phyloP scores from a whole-genome alignment of 176 grass and related monocot genomes.

The Bolboschoenus planiculmis region DNA sequence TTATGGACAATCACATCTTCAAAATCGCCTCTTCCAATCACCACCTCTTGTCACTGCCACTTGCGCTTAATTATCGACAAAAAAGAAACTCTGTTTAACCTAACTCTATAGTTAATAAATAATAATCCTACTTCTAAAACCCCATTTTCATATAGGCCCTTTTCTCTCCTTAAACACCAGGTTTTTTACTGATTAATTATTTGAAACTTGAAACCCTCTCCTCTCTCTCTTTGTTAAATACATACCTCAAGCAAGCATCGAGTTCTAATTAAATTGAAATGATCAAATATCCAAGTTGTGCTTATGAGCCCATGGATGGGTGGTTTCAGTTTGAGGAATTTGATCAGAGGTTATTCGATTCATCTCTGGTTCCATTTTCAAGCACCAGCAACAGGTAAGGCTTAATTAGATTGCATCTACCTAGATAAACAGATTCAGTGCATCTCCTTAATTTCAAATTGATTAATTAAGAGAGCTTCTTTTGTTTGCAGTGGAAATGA shows the following conservation, averaged over 20 bases:
- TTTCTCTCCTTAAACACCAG: neutral
- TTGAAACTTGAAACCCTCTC: neutral
- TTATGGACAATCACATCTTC: neutral
- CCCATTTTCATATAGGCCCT: neutral
- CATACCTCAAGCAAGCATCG: neutral
- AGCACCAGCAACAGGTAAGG: slow-evolving; percentile 7
- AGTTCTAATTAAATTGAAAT: neutral
- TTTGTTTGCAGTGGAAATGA: slow-evolving; percentile 14
- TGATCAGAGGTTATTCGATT: slow-evolving; percentile 10
- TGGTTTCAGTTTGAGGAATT: slow-evolving; percentile 21
- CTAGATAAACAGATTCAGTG: neutral
- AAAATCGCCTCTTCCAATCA: slow-evolving; percentile 8
- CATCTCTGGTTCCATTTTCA: neutral
- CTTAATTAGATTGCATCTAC: neutral
- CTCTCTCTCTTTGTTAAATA: neutral
- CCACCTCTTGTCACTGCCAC: neutral
- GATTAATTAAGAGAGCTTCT: neutral
- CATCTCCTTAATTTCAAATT: neutral
- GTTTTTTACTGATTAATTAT: neutral
- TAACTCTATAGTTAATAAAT: neutral
- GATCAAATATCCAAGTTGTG: slow-evolving; percentile 1
- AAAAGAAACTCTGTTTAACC: neutral
- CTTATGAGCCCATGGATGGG: slow-evolving; percentile 15
- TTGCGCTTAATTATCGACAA: neutral
- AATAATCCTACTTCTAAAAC: neutral